Evolutionary conservation across 2,329 filamentous ascomycete species (phyloP).

Genomic region (Leptoxyphium fumago): DNA sequence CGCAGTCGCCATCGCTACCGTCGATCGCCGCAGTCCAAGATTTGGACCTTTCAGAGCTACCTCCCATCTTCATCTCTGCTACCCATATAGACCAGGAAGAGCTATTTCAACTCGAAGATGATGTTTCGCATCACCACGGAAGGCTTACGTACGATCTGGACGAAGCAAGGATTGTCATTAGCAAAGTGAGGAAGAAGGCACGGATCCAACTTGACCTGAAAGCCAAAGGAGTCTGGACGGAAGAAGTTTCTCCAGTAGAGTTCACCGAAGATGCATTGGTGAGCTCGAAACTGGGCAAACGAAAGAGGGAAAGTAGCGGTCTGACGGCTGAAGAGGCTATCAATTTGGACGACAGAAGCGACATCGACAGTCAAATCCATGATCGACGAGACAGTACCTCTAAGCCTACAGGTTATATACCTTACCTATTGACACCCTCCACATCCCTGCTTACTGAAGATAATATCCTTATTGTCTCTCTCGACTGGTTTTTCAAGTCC

Average conservation of each 20-base stretch:
- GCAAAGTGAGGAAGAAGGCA: conserved; percentile 52
- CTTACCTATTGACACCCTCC: neutral
- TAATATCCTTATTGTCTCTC: conserved; percentile 34
- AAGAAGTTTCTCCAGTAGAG: conserved; percentile 26
- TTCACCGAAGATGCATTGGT: conserved; percentile 10
- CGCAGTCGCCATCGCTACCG: neutral
- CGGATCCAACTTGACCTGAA: conserved; percentile 68
- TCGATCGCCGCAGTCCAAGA: neutral
- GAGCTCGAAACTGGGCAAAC: neutral
- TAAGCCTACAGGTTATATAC: conserved; percentile 9
- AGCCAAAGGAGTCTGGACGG: conserved; percentile 45
- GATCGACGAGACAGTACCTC: conserved; percentile 10
- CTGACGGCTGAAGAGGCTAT: conserved; percentile 2
- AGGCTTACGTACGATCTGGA: conserved; percentile 54
- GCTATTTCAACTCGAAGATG: conserved; percentile 48
- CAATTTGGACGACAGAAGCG: conserved; percentile 17
- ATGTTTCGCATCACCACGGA: conserved; percentile 39
- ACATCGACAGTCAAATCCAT: conserved; percentile 1
- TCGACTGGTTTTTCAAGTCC: conserved; percentile 41
- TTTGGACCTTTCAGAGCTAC: conserved; percentile 33
- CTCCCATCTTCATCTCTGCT: conserved; percentile 58
- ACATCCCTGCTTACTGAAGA: conserved; percentile 8
- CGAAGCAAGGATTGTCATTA: conserved; percentile 61
- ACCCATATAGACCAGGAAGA: conserved; percentile 52
- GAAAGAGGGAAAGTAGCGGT: neutral